phyloP scores from a whole-genome alignment of 2,329 filamentous ascomycete genomes.

The Aspergillus texensis region DNA sequence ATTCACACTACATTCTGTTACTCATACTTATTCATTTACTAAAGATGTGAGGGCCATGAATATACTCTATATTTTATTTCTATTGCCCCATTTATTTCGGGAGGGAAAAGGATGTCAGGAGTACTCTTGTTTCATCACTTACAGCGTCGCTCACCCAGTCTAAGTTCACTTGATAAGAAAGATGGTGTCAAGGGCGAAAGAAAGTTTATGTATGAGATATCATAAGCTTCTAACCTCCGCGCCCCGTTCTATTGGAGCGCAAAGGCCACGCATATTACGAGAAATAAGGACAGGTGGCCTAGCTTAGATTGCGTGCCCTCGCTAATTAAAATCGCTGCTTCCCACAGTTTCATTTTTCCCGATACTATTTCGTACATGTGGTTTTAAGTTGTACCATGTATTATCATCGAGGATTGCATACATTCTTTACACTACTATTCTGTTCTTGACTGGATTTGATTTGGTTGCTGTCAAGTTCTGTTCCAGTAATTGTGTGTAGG shows the following conservation, averaged over 20 bases:
- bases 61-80: background rate
- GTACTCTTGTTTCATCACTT: background rate
- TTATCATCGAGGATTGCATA: slow-evolving; percentile 2
- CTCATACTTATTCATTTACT: background rate
- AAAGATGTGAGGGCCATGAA: background rate
- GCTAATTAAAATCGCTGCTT: background rate
- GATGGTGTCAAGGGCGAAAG: background rate
- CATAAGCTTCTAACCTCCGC: slow-evolving; percentile 4
- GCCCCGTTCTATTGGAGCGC: background rate
- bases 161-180: background rate
- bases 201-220: slow-evolving; percentile 4
- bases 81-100: background rate
- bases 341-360: background rate
- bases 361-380: slow-evolving; percentile 5
- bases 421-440: background rate
- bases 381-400: background rate
- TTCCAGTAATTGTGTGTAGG: background rate
- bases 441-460: background rate
- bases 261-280: slow-evolving; percentile 2
- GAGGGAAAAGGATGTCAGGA: background rate
- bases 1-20: background rate
- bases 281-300: slow-evolving; percentile 1
- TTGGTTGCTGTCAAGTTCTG: background rate
- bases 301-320: slow-evolving; percentile 14
- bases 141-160: background rate